A percentile compares a stretch with the other conserved stretches of the same genome.
Evolutionary conservation across 2,329 filamentous ascomycete species (phyloP).

Genomic region (Fusarium odoratissimum): DNA sequence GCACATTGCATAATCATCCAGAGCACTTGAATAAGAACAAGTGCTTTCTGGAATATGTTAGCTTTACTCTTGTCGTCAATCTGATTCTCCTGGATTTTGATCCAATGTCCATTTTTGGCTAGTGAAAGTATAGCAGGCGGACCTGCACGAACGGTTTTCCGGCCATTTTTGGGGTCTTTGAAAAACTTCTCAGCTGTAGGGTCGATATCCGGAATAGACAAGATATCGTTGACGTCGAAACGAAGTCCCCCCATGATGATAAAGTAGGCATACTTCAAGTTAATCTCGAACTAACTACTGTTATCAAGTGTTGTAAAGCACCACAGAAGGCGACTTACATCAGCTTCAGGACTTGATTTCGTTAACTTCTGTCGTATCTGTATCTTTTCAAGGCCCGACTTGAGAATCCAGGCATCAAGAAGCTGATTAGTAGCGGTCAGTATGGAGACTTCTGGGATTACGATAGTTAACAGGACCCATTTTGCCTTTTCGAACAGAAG

Average conservation of each 20-base stretch:
- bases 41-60: not conserved
- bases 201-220: not conserved
- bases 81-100: not conserved
- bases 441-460: not conserved
- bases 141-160: not conserved
- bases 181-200: fast-evolving
- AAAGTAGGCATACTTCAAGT: not conserved
- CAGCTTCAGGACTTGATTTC: fast-evolving
- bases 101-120: not conserved
- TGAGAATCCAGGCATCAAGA: fast-evolving
- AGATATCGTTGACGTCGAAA: not conserved
- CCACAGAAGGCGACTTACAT: fast-evolving
- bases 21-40: not conserved
- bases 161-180: fast-evolving
- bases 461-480: not conserved
- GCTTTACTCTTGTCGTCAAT: slow-evolving; percentile 9
- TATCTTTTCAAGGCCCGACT: not conserved
- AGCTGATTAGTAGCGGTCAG: not conserved
- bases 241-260: slow-evolving; percentile 1
- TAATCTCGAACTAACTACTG: not conserved
- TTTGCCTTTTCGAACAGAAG: not conserved
- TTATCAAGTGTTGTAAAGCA: too few relatives aligned
- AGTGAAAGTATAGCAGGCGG: not conserved
- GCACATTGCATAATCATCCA: not conserved
- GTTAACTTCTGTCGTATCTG: not conserved